Base-by-base conservation (phyloP, 176 grass and related monocot genomes). In the Carex scoparia region DNA sequence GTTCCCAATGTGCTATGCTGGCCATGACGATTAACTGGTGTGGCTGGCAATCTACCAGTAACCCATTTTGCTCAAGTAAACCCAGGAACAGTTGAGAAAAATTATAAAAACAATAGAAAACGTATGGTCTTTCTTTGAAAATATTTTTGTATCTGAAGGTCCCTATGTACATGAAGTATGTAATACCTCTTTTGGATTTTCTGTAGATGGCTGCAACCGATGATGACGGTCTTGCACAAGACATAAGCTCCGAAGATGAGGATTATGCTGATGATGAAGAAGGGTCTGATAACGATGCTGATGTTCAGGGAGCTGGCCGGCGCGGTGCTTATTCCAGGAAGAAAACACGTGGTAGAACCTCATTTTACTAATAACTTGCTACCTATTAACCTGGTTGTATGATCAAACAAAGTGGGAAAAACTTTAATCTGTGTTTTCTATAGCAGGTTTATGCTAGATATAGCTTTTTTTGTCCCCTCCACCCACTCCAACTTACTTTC, bases 261-360 rank as follows among this genome's bases (percentile, higher is more conserved):
- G 97, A 99, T 91, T 99, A 96, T 61, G 90, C 89, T 65, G 86
- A 88, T 74, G 93, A 94, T 73, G 97, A 94, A 53, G 97, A 99
- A 33, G 68, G 91, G 48, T 94, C 91, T 18, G 97, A 99, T 84
- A 90, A 90, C 65, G 97, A 99, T 72, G 79, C 90, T 30, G 87
- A 44, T 84, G 55, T 89, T 85, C 90, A 86, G 84, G 91, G 73
- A 69, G 37, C 90, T 69, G 85, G 84, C 63, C 90, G 82, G 85
- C 94, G 86, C 81, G 88, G 88, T 65, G 86, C 85, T 84, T 87
- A 89, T 92, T 91, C 93, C 63, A 99, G 89, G 88, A 99, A 91
- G 88, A 95, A 92, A 85, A 66, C 89, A 79, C 93, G 97, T 88
- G 94, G 85, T 89, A 85, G 33, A n/a, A 79, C 48, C 28, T 79